Percentiles rank a stretch among this genome's conserved stretches.
These are phyloP conservation scores for Arthroderma uncinatum DNA, from an alignment of 2,329 filamentous ascomycete genomes.

Conservation along the genomic window DNA sequence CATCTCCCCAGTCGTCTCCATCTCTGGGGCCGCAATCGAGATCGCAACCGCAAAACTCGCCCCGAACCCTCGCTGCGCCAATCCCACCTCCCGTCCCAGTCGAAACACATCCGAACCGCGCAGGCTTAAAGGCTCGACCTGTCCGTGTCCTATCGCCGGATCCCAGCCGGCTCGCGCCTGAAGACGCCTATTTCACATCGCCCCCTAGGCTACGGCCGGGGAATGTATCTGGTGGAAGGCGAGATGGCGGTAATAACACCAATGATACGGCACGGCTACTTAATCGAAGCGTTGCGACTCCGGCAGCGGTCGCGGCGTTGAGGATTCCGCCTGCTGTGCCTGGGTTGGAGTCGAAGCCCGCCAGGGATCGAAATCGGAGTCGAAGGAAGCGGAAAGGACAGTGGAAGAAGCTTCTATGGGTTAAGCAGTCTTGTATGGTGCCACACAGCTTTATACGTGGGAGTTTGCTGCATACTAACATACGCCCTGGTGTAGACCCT, in stretches of 20 bases:
- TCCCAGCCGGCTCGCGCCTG: conserved; percentile 63
- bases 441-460: not conserved
- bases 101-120: conserved; percentile 37
- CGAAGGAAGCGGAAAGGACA: conserved; percentile 56
- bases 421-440: conserved; percentile 77
- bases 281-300: conserved; percentile 34
- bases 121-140: conserved; percentile 24
- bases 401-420: conserved; percentile 97
- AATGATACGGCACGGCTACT: conserved; percentile 25
- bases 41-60: conserved; percentile 14
- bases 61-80: conserved; percentile 25
- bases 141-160: conserved; percentile 37
- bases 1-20: conserved; percentile 16
- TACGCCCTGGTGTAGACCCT: conserved; percentile 52
- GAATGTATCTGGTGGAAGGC: conserved; percentile 15
- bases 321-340: conserved; percentile 32
- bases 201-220: conserved; percentile 44
- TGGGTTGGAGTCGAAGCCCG: conserved; percentile 23
- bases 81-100: conserved; percentile 37
- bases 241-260: conserved; percentile 24
- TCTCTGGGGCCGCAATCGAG: conserved; percentile 11
- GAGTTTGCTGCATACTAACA: not conserved
- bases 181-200: conserved; percentile 66
- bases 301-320: conserved; percentile 31
- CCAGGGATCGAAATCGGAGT: conserved; percentile 38